These are phyloP conservation scores for Cryptosporidium sp. DNA, from an alignment of 169 alveolate species.

Conservation along the genomic window DNA sequence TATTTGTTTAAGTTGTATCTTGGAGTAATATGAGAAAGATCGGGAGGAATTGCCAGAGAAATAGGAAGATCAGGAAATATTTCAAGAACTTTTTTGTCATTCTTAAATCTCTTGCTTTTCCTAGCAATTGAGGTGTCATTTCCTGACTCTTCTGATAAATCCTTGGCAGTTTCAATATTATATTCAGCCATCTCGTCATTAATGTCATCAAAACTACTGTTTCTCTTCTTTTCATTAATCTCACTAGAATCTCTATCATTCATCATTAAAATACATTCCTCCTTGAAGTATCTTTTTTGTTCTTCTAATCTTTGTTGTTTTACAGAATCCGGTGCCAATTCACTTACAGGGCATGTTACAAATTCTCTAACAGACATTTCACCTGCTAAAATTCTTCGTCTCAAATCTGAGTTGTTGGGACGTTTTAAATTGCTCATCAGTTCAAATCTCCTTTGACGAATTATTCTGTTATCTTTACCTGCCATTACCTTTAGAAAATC, in stretches of 20 bases:
- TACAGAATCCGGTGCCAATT: constrained; percentile 68
- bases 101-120: neutral
- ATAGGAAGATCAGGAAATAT: constrained; percentile 26
- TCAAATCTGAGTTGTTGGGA: constrained; percentile 33
- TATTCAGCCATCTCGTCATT: constrained; percentile 7
- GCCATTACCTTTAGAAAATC: constrained; percentile 29
- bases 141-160: constrained; percentile 6
- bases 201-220: constrained; percentile 24
- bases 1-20: constrained; percentile 28
- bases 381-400: constrained; percentile 54
- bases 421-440: constrained; percentile 59
- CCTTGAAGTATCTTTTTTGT: constrained; percentile 48
- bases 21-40: constrained; percentile 39
- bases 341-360: constrained; percentile 69
- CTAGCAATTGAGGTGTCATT: neutral
- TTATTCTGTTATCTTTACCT: constrained; percentile 37
- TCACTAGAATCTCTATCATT: constrained; percentile 4
- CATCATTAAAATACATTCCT: constrained; percentile 53
- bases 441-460: constrained; percentile 70
- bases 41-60: constrained; percentile 26
- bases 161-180: neutral
- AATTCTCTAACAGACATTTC: constrained; percentile 63
- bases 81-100: neutral
- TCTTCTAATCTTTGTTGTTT: constrained; percentile 56
- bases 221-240: constrained; percentile 19